phyloP scores from a whole-genome alignment of 257 asterid species.

The Solanum habrochaites region DNA sequence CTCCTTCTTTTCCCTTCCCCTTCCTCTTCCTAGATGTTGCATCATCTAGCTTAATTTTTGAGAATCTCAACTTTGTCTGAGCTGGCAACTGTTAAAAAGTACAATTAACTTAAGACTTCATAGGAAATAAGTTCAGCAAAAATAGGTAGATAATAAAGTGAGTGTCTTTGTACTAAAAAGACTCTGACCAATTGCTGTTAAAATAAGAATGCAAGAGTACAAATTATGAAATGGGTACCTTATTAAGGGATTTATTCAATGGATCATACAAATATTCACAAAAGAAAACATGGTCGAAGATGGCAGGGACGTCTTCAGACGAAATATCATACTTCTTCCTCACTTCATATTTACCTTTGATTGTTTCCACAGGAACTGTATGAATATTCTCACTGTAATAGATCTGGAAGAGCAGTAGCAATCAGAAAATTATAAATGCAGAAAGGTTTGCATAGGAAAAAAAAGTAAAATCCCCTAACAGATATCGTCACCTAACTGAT shows the following conservation, averaged over 20 bases:
- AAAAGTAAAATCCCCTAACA: not conserved
- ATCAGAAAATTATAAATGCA: conserved; percentile 5
- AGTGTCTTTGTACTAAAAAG: not conserved
- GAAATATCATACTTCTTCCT: conserved; percentile 67
- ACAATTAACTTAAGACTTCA: not conserved
- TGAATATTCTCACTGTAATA: conserved; percentile 76
- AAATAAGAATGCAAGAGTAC: not conserved
- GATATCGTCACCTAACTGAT: not conserved
- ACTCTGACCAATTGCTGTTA: not conserved
- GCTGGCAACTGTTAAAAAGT: conserved; percentile 64
- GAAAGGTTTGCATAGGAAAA: not conserved
- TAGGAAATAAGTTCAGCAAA: not conserved
- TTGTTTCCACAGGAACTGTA: conserved; percentile 34
- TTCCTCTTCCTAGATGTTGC: conserved; percentile 47
- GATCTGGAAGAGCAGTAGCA: conserved; percentile 37
- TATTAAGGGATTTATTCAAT: conserved; percentile 67
- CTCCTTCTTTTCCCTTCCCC: conserved; percentile 82
- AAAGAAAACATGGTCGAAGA: conserved; percentile 72
- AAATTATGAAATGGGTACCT: conserved; percentile 27
- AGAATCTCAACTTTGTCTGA: conserved; percentile 43
- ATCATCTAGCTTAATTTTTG: conserved; percentile 26
- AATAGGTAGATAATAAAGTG: not conserved
- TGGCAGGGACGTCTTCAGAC: conserved; percentile 48
- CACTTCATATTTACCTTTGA: conserved; percentile 85
- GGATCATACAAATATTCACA: conserved; percentile 80